Evolutionary conservation across 2,329 filamentous ascomycete species (phyloP), one percentile per base, ranked within the genome.

Genomic region (Esteya vermicola): DNA sequence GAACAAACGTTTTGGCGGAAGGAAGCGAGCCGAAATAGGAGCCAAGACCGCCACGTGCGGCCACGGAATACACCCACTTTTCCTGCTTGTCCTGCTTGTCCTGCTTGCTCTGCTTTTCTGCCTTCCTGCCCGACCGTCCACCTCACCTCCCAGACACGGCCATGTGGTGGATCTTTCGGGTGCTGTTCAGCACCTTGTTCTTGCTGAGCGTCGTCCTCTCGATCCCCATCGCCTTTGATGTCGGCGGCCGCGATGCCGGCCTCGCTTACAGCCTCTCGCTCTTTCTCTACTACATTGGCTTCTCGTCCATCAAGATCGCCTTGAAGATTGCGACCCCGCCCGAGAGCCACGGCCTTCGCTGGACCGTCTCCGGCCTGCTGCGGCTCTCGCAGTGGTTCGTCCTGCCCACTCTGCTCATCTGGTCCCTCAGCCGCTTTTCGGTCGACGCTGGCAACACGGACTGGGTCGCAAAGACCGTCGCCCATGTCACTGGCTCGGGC

Each of bases 171-270:
- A 70, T 89, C 61, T 76, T 88, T 61, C 79, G 81, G 57, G 72
- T 81, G 58, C 57, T 88, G 51, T 85, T 85, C 55, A 85, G 85
- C 63, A 70, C 80, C 56, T 63, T 85, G 62, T 96, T 95, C 64
- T 78, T 96, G 52, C 72, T 88, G 62, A 83, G 83, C 63, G 86
- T 95, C 59, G 78, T 96, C 56, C 82, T 96, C 57, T 94, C 86
- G 46, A 91, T 98, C 57, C 91, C 91, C 46, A 79, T 98, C 57
- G 85, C 89, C 54, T 96, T 96, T 66, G 91, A 98, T 74, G 89
- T 96, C 54, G 91, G 91, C 57, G 91, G 91, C 46, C 80, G 85
- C 54, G 88, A 91, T 52, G 93, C 86, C 55, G 91, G 91, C 44
- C 71, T 98, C 54, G 89, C 86, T 47, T 96, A 93, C 66, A 95